Evolutionary conservation across 108 stramenopile species (phyloP), one percentile per base, ranked within the genome.

Genomic region (Chaetoceros muelleri): DNA sequence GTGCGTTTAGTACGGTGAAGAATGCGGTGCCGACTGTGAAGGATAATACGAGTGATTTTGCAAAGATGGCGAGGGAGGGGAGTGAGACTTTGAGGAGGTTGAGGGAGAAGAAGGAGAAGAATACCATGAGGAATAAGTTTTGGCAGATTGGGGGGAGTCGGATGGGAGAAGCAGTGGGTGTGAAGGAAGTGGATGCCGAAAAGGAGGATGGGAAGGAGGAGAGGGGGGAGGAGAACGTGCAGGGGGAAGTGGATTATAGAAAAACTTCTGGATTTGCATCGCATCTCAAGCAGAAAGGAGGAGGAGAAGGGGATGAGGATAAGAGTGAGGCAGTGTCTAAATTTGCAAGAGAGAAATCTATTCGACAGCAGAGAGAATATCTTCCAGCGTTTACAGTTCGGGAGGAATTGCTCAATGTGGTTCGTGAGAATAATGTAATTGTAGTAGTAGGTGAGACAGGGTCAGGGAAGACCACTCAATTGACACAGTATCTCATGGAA

Each of bases 71-170:
- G 5, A 53, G 94, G 56, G 84, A 94, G 51, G 98, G 98, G 23
- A 90, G 86, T 3, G 84, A 64, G 2, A 80, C 84, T 2, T 62
- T 97, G 57, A 62, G 71, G 24, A 59, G 62, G 23, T 47, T 93
- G 17, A 69, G 97, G 25, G 91, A 88, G 56, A 80, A 83, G 58
- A 90, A 93, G 52, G 95, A 96, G 30, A 74, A 85, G 68, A 76
- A 76, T 30, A 76, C 87, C 31, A 96, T 96, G 95, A 73, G 96
- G 30, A 87, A 97, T 64, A 84, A 93, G 61, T 99, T 97, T 72
- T 99, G 98, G 98, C 96, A 99, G 71, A 67, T 99, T 30, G 98
- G 98, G 28, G 98, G 98, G 7, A 84, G 80, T 48, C 71, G 83
- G 27, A 97, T 97, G 94, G 98, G 96, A 53, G 60, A 95, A 24